phyloP scores from a whole-genome alignment of 495 filamentous ascomycete genomes.

The Aspergillus indologenus region DNA sequence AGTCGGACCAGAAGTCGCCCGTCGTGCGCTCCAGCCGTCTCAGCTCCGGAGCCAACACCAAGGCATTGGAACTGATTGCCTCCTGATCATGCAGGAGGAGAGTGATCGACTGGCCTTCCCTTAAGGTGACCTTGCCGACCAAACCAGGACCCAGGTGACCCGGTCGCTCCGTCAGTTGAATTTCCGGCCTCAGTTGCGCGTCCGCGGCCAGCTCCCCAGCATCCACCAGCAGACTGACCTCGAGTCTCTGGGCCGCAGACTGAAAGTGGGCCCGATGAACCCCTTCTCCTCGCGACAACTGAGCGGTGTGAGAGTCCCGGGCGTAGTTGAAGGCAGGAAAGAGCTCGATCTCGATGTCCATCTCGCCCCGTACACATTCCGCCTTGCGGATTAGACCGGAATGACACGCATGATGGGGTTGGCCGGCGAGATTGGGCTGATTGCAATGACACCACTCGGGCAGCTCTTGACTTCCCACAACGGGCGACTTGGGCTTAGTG shows the following conservation, averaged over 20 bases:
- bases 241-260: constrained; percentile 52
- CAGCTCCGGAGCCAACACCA: constrained; percentile 52
- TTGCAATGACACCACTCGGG: constrained; percentile 41
- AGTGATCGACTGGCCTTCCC: constrained; percentile 63
- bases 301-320: constrained; percentile 48
- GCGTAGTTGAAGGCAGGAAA: constrained; percentile 73
- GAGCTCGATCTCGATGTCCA: constrained; percentile 61
- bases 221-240: constrained; percentile 57
- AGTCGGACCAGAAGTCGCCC: constrained; percentile 64
- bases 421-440: constrained; percentile 19
- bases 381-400: constrained; percentile 59
- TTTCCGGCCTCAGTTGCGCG: constrained; percentile 48
- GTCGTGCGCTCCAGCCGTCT: constrained; percentile 62
- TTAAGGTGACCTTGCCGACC: constrained; percentile 51
- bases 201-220: constrained; percentile 32
- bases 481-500: constrained; percentile 21
- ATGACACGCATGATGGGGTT: constrained; percentile 41
- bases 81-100: constrained; percentile 57
- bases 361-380: constrained; percentile 62
- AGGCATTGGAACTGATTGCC: constrained; percentile 38
- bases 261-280: constrained; percentile 63
- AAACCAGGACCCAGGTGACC: constrained; percentile 59
- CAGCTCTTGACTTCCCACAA: constrained; percentile 23
- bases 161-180: constrained; percentile 47
- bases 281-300: constrained; percentile 31